A percentile compares a stretch with the other conserved stretches of the same genome.
phyloP scores from a whole-genome alignment of 139 green algal genomes.

The Zygnema circumcarinatum region DNA sequence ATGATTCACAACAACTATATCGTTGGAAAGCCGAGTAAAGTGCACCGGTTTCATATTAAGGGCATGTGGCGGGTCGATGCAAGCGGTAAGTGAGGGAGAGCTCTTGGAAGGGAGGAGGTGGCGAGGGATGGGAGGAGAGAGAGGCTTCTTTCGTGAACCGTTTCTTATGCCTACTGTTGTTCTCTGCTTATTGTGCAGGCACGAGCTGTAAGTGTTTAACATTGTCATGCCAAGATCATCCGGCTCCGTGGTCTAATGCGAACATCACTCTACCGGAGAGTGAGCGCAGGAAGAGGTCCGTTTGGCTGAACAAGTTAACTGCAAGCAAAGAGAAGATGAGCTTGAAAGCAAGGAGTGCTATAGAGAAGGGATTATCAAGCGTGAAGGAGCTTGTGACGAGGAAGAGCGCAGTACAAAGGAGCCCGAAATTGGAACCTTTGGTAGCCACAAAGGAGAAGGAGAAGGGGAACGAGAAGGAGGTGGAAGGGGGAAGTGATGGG shows the following conservation, averaged over 20 bases:
- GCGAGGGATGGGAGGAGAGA: no score
- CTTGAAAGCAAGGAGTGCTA: background rate
- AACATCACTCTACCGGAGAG: background rate
- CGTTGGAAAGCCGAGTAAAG: slow-evolving; percentile 34
- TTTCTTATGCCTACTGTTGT: no score
- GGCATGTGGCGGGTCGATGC: slow-evolving; percentile 38
- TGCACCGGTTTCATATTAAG: slow-evolving; percentile 22
- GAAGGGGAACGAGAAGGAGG: no score
- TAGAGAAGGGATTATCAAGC: background rate
- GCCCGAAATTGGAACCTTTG: no score
- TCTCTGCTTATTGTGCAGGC: background rate
- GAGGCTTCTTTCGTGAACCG: background rate
- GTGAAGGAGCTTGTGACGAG: background rate
- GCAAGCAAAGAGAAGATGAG: background rate
- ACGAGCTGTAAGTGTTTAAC: background rate
- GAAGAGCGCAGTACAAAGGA: no score
- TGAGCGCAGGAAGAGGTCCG: background rate
- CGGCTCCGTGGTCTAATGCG: background rate
- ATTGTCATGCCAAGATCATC: background rate
- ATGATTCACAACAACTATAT: slow-evolving; percentile 58
- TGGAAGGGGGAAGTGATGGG: no score
- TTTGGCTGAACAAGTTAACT: background rate
- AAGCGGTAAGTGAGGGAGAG: slow-evolving; percentile 5
- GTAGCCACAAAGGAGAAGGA: no score
- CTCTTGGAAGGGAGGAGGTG: no score